Conservation (phyloP, 768 basidiomycete genomes). For the Termitomyces eurrhizus region DNA sequence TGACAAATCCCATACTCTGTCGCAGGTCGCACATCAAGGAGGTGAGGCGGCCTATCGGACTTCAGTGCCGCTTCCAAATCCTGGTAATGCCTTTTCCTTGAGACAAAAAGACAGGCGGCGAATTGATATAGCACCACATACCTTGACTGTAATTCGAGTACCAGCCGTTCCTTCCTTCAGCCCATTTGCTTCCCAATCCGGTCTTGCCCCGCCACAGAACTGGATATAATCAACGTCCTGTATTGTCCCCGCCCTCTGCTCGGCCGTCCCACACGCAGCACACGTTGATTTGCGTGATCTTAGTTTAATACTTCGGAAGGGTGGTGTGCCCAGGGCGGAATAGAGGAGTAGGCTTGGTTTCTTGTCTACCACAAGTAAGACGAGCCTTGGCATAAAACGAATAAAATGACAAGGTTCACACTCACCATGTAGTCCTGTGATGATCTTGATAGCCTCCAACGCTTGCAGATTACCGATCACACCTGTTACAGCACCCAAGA, state of each 20-base stretch:
- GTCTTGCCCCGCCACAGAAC: slow-evolving; percentile 75
- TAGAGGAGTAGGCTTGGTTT: slow-evolving; percentile 31
- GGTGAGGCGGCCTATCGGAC: slow-evolving; percentile 20
- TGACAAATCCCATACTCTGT: slow-evolving; percentile 87
- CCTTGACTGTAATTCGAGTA: slow-evolving; percentile 42
- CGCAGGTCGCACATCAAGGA: slow-evolving; percentile 79
- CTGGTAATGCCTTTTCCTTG: slow-evolving; percentile 9
- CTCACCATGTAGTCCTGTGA: slow-evolving; percentile 28
- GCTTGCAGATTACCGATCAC: slow-evolving; percentile 90
- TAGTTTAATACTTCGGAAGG: slow-evolving; percentile 83
- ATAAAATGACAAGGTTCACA: slow-evolving; percentile 27
- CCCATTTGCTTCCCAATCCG: slow-evolving; percentile 63
- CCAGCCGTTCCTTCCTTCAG: slow-evolving; percentile 35
- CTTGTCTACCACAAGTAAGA: slow-evolving; percentile 57
- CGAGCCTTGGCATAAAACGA: slow-evolving; percentile 43
- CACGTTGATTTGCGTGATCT: slow-evolving; percentile 69
- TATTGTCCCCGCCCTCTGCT: slow-evolving; percentile 39
- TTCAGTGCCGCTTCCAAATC: slow-evolving; percentile 28
- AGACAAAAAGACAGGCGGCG: background rate
- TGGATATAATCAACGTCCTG: slow-evolving; percentile 73
- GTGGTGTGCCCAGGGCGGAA: slow-evolving; percentile 59
- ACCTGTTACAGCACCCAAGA: slow-evolving; percentile 87
- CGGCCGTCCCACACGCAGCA: slow-evolving; percentile 65
- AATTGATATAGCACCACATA: slow-evolving; percentile 16
- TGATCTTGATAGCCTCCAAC: slow-evolving; percentile 75